Conservation (phyloP, 257 asterid genomes). For the Solanum tacnaense region DNA sequence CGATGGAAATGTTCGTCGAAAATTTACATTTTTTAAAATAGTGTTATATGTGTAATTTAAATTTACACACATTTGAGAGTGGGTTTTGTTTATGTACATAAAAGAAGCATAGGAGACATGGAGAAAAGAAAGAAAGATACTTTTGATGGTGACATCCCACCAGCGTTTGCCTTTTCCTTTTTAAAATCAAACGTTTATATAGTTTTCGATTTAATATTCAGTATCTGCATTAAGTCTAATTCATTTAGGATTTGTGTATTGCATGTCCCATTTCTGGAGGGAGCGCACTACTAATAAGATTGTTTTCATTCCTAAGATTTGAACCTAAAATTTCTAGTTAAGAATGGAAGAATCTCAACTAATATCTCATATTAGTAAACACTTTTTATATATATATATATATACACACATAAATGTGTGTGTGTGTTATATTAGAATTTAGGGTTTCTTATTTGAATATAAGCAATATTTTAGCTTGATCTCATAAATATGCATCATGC, state of each 20-base stretch:
- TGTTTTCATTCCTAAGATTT: not conserved
- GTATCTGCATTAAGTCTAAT: not conserved
- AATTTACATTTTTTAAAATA: not conserved
- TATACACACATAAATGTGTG: too few relatives aligned
- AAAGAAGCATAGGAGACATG: not conserved
- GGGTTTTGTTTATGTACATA: not conserved
- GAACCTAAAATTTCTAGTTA: not conserved
- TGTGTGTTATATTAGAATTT: not conserved
- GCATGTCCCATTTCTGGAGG: not conserved
- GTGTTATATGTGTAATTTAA: not conserved
- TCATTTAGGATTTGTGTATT: not conserved
- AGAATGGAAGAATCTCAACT: not conserved
- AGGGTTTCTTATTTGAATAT: not conserved
- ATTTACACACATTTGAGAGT: not conserved
- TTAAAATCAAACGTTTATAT: not conserved
- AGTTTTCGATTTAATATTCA: not conserved
- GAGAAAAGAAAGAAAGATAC: constrained; percentile 1
- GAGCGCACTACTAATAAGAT: too few relatives aligned
- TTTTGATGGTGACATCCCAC: constrained; percentile 8
- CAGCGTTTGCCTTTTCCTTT: not conserved
- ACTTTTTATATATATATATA: not conserved
- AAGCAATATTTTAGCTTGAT: not conserved
- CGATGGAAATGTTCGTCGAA: not conserved
- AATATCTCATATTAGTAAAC: not conserved
- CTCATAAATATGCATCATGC: not conserved